Evolutionary conservation across 2,329 filamentous ascomycete species (phyloP), one percentile per base, ranked within the genome.

Genomic region (Colletotrichum gigasporum): DNA sequence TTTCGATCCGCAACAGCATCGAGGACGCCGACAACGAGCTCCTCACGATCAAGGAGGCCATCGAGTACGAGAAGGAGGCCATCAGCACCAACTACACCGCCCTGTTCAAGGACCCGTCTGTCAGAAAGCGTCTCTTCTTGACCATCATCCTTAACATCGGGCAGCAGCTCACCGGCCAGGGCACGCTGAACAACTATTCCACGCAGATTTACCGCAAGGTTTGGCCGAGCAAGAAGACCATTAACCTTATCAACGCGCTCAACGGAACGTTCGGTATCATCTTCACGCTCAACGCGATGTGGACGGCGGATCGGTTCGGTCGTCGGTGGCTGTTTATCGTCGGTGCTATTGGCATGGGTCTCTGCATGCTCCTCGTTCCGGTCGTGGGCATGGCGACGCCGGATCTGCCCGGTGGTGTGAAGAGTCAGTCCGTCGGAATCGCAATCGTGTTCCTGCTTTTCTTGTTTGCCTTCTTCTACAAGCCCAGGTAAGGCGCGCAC

Each of bases 41-140:
- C 2, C 74, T 86, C 18, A 79, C 81, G 16, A 91, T 92, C 71
- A 84, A 86, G 2, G 88, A 90, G 70, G 90, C 90, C 16, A 80
- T 92, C 61, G 87, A 90, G 72, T 91, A 88, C 70, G 90, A 92
- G 77, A 90, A 89, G 69, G 89, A 91, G 74, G 86, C 87, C 24
- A 88, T 90, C 71, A 86, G 85, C 5, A 68, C 63, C 41, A 83
- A 82, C 16, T 92, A 91, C 75, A 78, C 79, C 57, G 88, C 90
- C 0, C 82, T 92, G 12, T 91, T 90, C 86, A 90, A 89, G 74
- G 90, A 92, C 74, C 83, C 82, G 30, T 90, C 88, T 6, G 79
- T 92, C 41, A 85, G 90, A 69, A 90, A 88, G 80, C 85, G 90
- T 57, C 83, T 92, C 67, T 77, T 82, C 42, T 82, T 92, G 20